A percentile compares a stretch with the other conserved stretches of the same genome.
phyloP scores from a whole-genome alignment of 805 yeast genomes.

The Cyberlindnera maclurae region DNA sequence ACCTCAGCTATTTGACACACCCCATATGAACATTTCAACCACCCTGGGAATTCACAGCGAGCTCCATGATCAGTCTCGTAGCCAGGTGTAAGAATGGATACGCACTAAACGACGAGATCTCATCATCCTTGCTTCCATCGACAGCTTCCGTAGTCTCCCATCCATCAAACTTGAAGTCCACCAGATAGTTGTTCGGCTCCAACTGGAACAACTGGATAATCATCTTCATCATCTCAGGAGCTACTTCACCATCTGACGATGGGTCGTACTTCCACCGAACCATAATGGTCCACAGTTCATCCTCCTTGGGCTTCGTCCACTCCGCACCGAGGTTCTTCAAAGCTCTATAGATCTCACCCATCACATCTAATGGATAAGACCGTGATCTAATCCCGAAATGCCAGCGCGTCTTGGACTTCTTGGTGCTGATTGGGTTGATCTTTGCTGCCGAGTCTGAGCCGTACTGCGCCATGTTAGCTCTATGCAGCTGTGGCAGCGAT shows the following conservation, averaged over 20 bases:
- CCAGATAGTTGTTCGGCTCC: slow-evolving; percentile 92
- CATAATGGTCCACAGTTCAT: slow-evolving; percentile 91
- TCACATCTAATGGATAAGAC: slow-evolving; percentile 93
- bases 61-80: slow-evolving; percentile 88
- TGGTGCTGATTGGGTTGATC: slow-evolving; percentile 53
- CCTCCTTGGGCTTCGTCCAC: slow-evolving; percentile 94
- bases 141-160: slow-evolving; percentile 60
- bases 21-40: slow-evolving; percentile 16
- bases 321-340: slow-evolving; percentile 91
- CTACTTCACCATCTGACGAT: slow-evolving; percentile 18
- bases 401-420: slow-evolving; percentile 94
- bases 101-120: slow-evolving; percentile 86
- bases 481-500: slow-evolving; percentile 87
- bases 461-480: slow-evolving; percentile 79
- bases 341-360: slow-evolving; percentile 97
- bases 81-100: slow-evolving; percentile 93
- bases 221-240: slow-evolving; percentile 87
- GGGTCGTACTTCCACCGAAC: slow-evolving; percentile 85
- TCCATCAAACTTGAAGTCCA: slow-evolving; percentile 96
- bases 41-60: slow-evolving; percentile 86
- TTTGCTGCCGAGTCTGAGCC: slow-evolving; percentile 40
- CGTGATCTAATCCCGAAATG: slow-evolving; percentile 96
- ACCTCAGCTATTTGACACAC: no score
- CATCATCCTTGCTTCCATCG: slow-evolving; percentile 42
- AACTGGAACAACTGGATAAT: slow-evolving; percentile 92